A percentile compares a stretch with the other conserved stretches of the same genome.
Evolutionary conservation across 805 yeast species (phyloP).

Genomic region (Cyberlindnera sargentensis): DNA sequence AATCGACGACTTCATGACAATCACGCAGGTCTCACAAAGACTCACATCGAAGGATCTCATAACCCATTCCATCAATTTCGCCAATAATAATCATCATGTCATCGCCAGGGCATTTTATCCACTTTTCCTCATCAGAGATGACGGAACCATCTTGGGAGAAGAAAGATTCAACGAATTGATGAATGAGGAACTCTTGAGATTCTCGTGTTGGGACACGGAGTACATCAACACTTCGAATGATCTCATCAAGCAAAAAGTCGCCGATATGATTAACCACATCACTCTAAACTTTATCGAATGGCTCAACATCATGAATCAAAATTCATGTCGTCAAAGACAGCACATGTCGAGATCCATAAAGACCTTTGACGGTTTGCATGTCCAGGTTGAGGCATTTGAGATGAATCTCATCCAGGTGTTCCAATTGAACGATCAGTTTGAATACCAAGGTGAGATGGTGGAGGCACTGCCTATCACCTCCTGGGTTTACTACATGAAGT

Average conservation of each 20-base stretch:
- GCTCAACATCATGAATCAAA: slow-evolving; percentile 45
- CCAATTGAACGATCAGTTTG: slow-evolving; percentile 26
- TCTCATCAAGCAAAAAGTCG: slow-evolving; percentile 18
- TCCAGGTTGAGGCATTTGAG: slow-evolving; percentile 62
- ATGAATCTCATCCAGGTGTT: slow-evolving; percentile 29
- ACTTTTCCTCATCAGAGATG: slow-evolving; percentile 54
- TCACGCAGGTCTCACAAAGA: slow-evolving; percentile 27
- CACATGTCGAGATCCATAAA: slow-evolving; percentile 48
- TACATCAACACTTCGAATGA: slow-evolving; percentile 23
- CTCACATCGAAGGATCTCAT: slow-evolving; percentile 25
- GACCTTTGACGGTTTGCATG: slow-evolving; percentile 78
- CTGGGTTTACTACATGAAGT: slow-evolving; percentile 60
- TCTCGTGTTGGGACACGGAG: slow-evolving; percentile 32
- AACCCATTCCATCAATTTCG: slow-evolving; percentile 28
- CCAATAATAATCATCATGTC: slow-evolving; percentile 29
- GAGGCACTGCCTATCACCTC: slow-evolving; percentile 63
- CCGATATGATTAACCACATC: slow-evolving; percentile 36
- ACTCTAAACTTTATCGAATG: slow-evolving; percentile 39
- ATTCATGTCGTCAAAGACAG: slow-evolving; percentile 80
- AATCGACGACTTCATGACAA: slow-evolving; percentile 31
- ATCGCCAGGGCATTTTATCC: slow-evolving; percentile 61
- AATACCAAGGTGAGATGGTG: slow-evolving; percentile 12
- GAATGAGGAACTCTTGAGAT: slow-evolving; percentile 35
- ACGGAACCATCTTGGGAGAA: slow-evolving; percentile 50
- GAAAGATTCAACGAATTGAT: slow-evolving; percentile 32